phyloP scores from a whole-genome alignment of 129 eudicot genomes.

The Daucus carota region DNA sequence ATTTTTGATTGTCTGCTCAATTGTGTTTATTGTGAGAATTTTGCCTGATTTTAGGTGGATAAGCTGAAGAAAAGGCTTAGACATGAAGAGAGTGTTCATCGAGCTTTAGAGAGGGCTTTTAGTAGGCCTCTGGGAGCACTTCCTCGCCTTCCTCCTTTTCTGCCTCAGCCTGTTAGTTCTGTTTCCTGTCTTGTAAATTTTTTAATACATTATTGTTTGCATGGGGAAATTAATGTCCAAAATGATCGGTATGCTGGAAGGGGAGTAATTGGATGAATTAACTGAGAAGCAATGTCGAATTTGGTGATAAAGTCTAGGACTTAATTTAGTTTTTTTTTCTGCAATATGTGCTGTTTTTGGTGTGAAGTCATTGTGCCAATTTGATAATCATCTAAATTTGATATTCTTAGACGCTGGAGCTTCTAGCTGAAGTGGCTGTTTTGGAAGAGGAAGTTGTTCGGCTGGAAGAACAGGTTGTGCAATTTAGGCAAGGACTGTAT shows the following conservation, averaged over 20 bases:
- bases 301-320: neutral
- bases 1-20: neutral
- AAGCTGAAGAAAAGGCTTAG: constrained; percentile 61
- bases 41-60: constrained; percentile 40
- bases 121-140: constrained; percentile 59
- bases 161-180: constrained; percentile 47
- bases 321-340: neutral
- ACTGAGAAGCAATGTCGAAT: neutral
- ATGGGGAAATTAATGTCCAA: neutral
- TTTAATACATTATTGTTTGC: neutral
- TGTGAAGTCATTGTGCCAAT: neutral
- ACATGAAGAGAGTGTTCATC: constrained; percentile 71
- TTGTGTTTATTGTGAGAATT: neutral
- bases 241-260: neutral
- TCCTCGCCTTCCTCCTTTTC: constrained; percentile 78
- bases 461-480: constrained; percentile 80
- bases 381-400: neutral
- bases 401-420: constrained; percentile 57
- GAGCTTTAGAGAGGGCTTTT: constrained; percentile 72
- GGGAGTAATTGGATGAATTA: neutral
- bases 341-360: neutral
- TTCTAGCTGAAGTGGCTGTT: constrained; percentile 86
- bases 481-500: constrained; percentile 60
- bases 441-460: constrained; percentile 86
- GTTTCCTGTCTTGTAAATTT: neutral